Percentiles rank a stretch among this genome's conserved stretches.
Conservation (phyloP, 768 basidiomycete species). For the Boletus pseudo-olivaceus region DNA sequence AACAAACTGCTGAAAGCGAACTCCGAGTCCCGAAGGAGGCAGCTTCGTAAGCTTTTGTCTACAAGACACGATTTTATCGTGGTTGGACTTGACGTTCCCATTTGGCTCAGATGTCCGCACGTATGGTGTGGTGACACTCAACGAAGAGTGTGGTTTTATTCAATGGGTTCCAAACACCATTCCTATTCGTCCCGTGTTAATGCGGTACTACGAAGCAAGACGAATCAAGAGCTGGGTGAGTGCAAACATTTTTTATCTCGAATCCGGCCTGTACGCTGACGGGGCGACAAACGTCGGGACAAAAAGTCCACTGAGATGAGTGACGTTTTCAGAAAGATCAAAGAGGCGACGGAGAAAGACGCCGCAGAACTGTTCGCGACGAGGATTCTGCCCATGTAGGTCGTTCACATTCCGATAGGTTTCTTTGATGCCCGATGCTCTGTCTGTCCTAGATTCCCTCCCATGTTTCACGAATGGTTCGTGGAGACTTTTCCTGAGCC, state of each 20-base stretch:
- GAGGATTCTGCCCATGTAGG: slow-evolving; percentile 59
- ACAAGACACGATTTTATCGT: not conserved
- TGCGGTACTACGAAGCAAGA: slow-evolving; percentile 59
- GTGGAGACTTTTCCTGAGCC: slow-evolving; percentile 96
- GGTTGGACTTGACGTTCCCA: not conserved
- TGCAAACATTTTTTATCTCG: not conserved
- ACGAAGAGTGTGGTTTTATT: slow-evolving; percentile 95
- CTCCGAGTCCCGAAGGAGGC: slow-evolving; percentile 86
- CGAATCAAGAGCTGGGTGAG: slow-evolving; percentile 50
- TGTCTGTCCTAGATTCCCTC: slow-evolving; percentile 56
- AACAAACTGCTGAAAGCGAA: slow-evolving; percentile 94
- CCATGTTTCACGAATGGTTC: slow-evolving; percentile 98
- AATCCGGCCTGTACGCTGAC: not conserved
- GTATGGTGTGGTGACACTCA: slow-evolving; percentile 96
- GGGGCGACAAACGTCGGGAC: not conserved
- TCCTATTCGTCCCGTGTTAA: slow-evolving; percentile 73
- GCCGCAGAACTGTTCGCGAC: slow-evolving; percentile 49
- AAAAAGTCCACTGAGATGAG: slow-evolving; percentile 44
- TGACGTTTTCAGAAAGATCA: slow-evolving; percentile 48
- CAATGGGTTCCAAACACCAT: slow-evolving; percentile 98
- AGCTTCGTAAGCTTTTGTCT: slow-evolving; percentile 63
- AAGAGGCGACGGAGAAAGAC: slow-evolving; percentile 45
- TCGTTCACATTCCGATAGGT: not conserved
- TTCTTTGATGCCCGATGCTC: too few relatives aligned
- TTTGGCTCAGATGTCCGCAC: slow-evolving; percentile 84